Percentiles rank a stretch among this genome's conserved stretches.
These are phyloP conservation scores for Akanthomyces muscarius DNA, from an alignment of 2,329 filamentous ascomycete genomes.

Conservation along the genomic window DNA sequence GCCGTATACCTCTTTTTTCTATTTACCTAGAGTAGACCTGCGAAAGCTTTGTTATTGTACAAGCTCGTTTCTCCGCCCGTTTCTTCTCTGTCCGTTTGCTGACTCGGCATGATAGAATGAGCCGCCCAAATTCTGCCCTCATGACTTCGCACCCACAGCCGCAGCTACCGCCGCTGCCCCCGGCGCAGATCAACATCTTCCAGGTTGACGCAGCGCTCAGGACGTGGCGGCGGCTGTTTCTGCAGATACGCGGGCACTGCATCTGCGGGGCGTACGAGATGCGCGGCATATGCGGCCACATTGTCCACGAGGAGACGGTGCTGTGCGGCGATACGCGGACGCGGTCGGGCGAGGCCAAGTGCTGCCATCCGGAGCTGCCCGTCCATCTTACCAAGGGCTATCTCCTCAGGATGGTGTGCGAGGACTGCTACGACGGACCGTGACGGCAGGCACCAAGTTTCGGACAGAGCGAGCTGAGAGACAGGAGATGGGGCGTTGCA, in stretches of 20 bases:
- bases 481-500: too few species aligned
- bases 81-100: neutral
- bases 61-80: neutral
- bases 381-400: neutral
- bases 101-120: neutral
- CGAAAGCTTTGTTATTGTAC: neutral
- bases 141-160: neutral
- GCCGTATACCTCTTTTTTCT: neutral
- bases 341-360: neutral
- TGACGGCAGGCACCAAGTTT: neutral
- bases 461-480: neutral
- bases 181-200: neutral
- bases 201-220: neutral
- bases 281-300: neutral
- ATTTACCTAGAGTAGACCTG: neutral
- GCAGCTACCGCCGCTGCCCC: neutral
- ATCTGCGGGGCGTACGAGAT: neutral
- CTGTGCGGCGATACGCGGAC: neutral
- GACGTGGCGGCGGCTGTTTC: neutral
- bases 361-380: neutral
- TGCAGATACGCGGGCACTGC: neutral
- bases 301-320: neutral
- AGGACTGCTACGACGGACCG: neutral
- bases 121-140: neutral
- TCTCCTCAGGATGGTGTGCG: neutral